Conservation (phyloP, 805 yeast genomes). For the Starmera amethionina region DNA sequence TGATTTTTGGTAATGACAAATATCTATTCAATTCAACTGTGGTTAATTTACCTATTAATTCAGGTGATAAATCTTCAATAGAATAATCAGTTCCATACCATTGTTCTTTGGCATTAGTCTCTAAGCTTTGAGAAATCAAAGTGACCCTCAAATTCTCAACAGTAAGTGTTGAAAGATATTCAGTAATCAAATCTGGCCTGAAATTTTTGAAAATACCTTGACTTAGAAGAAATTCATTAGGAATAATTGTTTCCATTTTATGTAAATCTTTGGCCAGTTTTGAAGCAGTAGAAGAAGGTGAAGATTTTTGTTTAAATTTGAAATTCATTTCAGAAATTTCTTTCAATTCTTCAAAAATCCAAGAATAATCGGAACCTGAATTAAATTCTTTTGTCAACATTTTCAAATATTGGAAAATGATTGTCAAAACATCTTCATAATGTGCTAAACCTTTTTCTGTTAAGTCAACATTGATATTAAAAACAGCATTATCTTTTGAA, state of each 20-base stretch:
- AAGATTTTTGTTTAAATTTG: conserved; percentile 69
- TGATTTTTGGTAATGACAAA: conserved; percentile 59
- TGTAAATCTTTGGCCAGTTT: conserved; percentile 53
- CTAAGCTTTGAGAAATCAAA: conserved; percentile 42
- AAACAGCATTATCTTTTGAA: conserved; percentile 57
- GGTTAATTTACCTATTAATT: conserved; percentile 25
- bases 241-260: conserved; percentile 36
- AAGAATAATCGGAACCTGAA: conserved; percentile 31
- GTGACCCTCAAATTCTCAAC: conserved; percentile 52
- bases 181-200: conserved; percentile 41
- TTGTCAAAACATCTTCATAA: conserved; percentile 49
- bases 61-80: conserved; percentile 31
- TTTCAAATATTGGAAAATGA: conserved; percentile 64
- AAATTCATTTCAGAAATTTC: conserved; percentile 62
- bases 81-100: conserved; percentile 90
- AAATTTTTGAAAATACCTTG: conserved; percentile 46
- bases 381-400: conserved; percentile 51
- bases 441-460: conserved; percentile 62
- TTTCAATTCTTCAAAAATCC: conserved; percentile 72
- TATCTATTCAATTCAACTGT: conserved; percentile 20
- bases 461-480: conserved; percentile 64
- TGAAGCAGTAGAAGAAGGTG: conserved; percentile 67
- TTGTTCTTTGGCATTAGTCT: conserved; percentile 47
- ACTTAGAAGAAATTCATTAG: conserved; percentile 55
- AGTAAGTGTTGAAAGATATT: conserved; percentile 38